Conservation (phyloP, 129 eudicot genomes). For the Kitagawia praeruptora region DNA sequence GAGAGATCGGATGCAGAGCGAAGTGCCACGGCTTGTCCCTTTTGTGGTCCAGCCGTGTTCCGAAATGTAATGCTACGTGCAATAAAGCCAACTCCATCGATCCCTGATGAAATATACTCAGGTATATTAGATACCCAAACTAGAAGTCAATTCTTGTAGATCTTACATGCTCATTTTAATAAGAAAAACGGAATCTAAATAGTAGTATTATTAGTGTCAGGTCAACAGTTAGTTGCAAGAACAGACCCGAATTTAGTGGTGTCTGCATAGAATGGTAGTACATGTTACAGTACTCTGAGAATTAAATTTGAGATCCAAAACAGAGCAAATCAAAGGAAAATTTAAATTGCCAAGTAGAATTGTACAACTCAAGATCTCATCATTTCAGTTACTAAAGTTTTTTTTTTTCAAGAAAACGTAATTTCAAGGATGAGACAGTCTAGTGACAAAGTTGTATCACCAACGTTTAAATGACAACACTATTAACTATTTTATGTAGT, state of each 20-base stretch:
- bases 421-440: neutral
- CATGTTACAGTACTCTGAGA: neutral
- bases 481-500: no score
- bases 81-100: conserved; percentile 52
- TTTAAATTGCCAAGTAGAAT: neutral
- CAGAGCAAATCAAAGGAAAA: neutral
- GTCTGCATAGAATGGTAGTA: neutral
- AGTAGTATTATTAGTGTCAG: neutral
- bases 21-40: conserved; percentile 63
- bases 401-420: no score
- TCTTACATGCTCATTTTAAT: neutral
- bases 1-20: conserved; percentile 50
- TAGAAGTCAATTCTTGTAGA: neutral
- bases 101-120: conserved; percentile 19
- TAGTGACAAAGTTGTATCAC: no score
- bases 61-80: conserved; percentile 65
- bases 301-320: neutral
- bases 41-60: conserved; percentile 61
- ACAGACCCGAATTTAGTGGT: neutral
- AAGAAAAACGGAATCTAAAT: neutral
- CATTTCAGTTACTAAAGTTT: no score
- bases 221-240: neutral
- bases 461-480: no score
- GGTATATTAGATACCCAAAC: neutral
- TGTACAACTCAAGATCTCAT: neutral